phyloP scores from a whole-genome alignment of 192 early-diverging fungal genomes.

The Glomus cerebriforme region DNA sequence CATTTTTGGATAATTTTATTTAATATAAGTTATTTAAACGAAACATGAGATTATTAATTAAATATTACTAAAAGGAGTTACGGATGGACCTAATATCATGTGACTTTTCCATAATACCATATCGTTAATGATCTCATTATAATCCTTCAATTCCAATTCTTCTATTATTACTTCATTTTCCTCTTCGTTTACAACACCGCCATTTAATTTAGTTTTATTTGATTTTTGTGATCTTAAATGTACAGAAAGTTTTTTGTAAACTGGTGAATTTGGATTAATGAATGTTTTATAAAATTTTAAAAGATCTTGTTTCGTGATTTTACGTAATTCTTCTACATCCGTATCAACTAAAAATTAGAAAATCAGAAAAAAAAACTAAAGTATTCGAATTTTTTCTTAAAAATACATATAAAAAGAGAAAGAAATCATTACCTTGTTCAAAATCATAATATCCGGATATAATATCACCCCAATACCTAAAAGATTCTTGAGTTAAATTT shows the following conservation, averaged over 20 bases:
- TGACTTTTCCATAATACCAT: background rate
- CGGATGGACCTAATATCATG: background rate
- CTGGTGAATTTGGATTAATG: slow-evolving; percentile 55
- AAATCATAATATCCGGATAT: slow-evolving; percentile 85
- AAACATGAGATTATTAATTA: background rate
- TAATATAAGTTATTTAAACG: no score
- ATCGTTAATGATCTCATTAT: background rate
- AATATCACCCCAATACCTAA: slow-evolving; percentile 78
- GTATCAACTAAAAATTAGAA: slow-evolving; percentile 40
- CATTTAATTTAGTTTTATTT: no score
- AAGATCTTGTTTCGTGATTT: slow-evolving; percentile 48
- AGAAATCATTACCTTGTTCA: slow-evolving; percentile 51
- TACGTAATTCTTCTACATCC: slow-evolving; percentile 62
- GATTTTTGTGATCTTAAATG: slow-evolving; percentile 63
- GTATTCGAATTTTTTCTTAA: slow-evolving; percentile 11
- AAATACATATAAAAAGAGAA: background rate
- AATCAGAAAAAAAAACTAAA: background rate
- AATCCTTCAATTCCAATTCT: no score
- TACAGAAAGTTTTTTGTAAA: slow-evolving; percentile 64
- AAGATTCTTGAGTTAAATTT: slow-evolving; percentile 77
- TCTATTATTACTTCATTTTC: background rate
- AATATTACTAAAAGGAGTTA: background rate
- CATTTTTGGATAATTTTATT: no score
- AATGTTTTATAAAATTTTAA: slow-evolving; percentile 61
- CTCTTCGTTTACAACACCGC: no score